Base-by-base conservation (phyloP, 768 basidiomycete species). In the Grammothele lineata region DNA sequence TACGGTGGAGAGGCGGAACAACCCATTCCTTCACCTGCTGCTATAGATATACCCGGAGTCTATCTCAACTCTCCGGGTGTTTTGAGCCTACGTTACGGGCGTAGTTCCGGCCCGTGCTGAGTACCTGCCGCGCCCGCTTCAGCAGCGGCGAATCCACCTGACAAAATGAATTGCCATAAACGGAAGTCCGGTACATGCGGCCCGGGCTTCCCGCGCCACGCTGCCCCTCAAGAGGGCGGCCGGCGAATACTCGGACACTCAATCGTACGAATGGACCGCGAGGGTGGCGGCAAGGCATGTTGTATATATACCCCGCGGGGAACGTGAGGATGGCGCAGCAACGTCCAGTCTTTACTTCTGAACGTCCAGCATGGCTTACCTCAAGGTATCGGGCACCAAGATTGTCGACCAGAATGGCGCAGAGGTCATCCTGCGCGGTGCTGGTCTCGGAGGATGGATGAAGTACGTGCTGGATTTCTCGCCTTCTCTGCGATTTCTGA, bases 391-490 rank as follows among this genome's bases (percentile, higher is more conserved):
- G 48, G 83, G 81, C 34, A 78, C 76, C 14, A 78, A 76, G 52
- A 67, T 87, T 55, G 74, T 83, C 48, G 74, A 84, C 57, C 72
- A 71, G 41, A 61, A 76, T 30, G 79, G 74, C 32, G 70, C 79
- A 17, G 74, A 81, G 53, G 69, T 84, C 49, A 70, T 83, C 48
- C 71, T 86, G 43, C 70, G 81, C 37, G 87, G 87, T 18, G 86
- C 86, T 44, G 85, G 86, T n/a, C 68, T 89, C 18, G 87, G 86
- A 51, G 86, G 87, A 60, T 88, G 87, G 86, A 85, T 90, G 83
- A 87, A 64, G 86, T 75, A 33, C 30, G 38, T 45, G 21, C n/a
- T 47, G 36, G n/a, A 25, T 22, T 7, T 9, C 50, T 11, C 24
- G 14, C 14, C 10, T 27, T 27, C n/a, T 19, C 12, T 6, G 18